A percentile compares a stretch with the other conserved stretches of the same genome.
Conservation (phyloP, 352 stramenopile genomes). For the Pilasporangium apinafurcum region DNA sequence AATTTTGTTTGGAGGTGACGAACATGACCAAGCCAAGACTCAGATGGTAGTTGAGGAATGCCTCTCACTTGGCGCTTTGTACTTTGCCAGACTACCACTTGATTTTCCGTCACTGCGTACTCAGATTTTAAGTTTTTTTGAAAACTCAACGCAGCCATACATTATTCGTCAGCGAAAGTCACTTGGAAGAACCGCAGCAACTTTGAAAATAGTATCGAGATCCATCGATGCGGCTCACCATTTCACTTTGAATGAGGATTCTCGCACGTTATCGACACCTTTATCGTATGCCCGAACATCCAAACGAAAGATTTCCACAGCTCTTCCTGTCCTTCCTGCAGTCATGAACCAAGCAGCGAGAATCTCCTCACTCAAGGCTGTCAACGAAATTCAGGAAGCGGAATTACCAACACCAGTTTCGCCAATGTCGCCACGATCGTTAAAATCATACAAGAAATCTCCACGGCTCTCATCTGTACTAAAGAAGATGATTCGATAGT, state of each 20-base stretch:
- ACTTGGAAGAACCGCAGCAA: constrained; percentile 5
- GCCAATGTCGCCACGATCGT: constrained; percentile 27
- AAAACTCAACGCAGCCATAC: constrained; percentile 43
- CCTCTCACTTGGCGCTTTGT: constrained; percentile 37
- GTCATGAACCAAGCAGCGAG: constrained; percentile 8
- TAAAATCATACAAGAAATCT: constrained; percentile 39
- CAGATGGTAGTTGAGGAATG: constrained; percentile 29
- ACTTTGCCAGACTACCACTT: constrained; percentile 53
- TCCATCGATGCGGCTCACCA: constrained; percentile 37
- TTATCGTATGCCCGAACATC: constrained; percentile 27
- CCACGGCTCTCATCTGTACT: constrained; percentile 30
- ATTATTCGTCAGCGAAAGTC: constrained; percentile 47
- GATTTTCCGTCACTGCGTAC: constrained; percentile 54
- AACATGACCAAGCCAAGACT: constrained; percentile 20
- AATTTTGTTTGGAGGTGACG: constrained; percentile 52
- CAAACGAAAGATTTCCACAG: constrained; percentile 19
- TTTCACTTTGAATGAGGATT: constrained; percentile 26
- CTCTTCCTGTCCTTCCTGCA: constrained; percentile 8
- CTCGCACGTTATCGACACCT: constrained; percentile 26
- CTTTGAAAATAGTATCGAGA: constrained; percentile 12
- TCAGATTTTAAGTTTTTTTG: constrained; percentile 44
- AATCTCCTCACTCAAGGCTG: constrained; percentile 5
- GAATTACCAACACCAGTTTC: constrained; percentile 19
- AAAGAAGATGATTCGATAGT: constrained; percentile 39
- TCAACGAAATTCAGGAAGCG: constrained; percentile 14